Base-by-base conservation (phyloP, 164 flowering plant species). In the Echeveria elegans region DNA sequence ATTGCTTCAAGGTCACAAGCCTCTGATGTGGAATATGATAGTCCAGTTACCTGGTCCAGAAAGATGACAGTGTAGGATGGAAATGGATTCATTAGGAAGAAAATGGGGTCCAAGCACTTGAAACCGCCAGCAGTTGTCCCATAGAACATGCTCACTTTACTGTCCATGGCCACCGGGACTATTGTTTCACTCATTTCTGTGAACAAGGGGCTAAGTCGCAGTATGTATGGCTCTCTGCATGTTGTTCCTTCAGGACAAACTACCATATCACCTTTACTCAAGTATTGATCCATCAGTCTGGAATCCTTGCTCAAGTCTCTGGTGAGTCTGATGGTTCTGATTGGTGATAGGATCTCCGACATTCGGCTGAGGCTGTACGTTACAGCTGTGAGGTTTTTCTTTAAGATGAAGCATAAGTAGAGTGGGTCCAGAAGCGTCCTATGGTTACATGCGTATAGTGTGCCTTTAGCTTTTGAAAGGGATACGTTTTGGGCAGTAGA, bases 181-280 rank as follows among this genome's bases (percentile, higher is more conserved):
- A 77, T 72, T n/a, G 75, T 75, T n/a, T 68, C 72, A 21, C 72
- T 65, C 65, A 81, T 30, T 68, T 81, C 80, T 1, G 78, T 77
- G 73, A 81, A 81, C 34, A 81, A 53, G 3, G 82, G 72, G 52
- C 82, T 77, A 63, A 79, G 79, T 70, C 84, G 75, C 60, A 81
- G 64, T 34, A 81, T 29, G 40, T 60, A 81, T 6, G 82, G 81
- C 40, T 79, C 82, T 48, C 84, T 73, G 58, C 84, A 81, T n/a
- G 83, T 81, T 9, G 82, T 81, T 1, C 80, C 84, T 56, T 78
- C 82, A 23, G 80, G 79, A 59, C 84, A 78, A 14, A 81, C 71
- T 30, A 77, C 70, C 12, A 81, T 71, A 53, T 77, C 82, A 14
- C 79, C 82, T 37, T 74, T 34, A 8, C 68, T 70, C 23, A 81